Evolutionary conservation across 164 flowering plant genomes (phyloP).

Genomic region (Aristolochia contorta): DNA sequence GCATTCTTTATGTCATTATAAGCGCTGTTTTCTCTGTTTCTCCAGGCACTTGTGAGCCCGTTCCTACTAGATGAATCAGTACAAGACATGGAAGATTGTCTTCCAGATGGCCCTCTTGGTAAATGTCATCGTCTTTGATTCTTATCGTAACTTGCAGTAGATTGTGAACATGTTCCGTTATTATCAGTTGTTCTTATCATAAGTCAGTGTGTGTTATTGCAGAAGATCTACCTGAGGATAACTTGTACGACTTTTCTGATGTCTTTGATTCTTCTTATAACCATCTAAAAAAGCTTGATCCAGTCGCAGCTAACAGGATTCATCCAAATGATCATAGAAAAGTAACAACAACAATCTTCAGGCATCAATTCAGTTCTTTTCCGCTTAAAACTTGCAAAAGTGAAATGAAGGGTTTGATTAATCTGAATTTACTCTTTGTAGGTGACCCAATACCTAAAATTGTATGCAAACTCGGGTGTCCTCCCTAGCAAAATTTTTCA

Average conservation of each 20-base stretch:
- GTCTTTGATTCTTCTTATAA: constrained; percentile 27
- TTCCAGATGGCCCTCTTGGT: constrained; percentile 28
- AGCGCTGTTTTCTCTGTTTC: neutral
- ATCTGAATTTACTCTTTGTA: constrained; percentile 22
- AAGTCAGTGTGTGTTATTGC: neutral
- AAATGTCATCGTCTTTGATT: constrained; percentile 8
- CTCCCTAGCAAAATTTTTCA: constrained; percentile 68
- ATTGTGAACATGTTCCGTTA: neutral
- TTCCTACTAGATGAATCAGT: constrained; percentile 71
- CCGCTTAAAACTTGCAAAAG: neutral
- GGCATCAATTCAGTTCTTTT: neutral
- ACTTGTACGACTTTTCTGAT: constrained; percentile 17
- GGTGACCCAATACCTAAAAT: constrained; percentile 62
- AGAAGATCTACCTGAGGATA: constrained; percentile 27
- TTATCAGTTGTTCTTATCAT: neutral
- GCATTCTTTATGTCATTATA: neutral
- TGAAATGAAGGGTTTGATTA: neutral
- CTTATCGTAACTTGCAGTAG: no score
- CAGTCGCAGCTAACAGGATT: constrained; percentile 78
- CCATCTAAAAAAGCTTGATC: constrained; percentile 64
- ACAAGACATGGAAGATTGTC: constrained; percentile 32
- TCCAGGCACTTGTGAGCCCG: constrained; percentile 77
- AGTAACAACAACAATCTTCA: constrained; percentile 24
- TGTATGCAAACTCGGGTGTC: constrained; percentile 51
- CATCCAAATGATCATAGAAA: constrained; percentile 93